phyloP scores from a whole-genome alignment of 208 protist genomes.

The Crithidia expoeki region DNA sequence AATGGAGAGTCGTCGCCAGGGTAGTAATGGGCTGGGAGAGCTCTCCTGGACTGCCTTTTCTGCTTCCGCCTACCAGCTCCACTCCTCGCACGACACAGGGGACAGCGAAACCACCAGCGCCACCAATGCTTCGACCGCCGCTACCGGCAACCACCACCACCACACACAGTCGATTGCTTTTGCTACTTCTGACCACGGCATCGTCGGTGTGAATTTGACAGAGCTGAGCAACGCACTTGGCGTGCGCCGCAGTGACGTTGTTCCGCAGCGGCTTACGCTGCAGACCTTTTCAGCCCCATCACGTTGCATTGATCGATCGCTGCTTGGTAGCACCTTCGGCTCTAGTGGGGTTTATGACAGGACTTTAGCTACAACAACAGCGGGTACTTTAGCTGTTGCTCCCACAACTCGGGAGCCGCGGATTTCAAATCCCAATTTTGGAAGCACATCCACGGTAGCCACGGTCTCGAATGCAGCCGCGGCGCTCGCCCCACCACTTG shows the following conservation, averaged over 20 bases:
- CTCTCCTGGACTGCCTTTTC: neutral
- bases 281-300: slow-evolving; percentile 27
- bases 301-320: slow-evolving; percentile 2
- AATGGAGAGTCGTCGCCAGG: slow-evolving; percentile 1
- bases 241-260: slow-evolving; percentile 24
- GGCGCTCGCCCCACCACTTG: neutral
- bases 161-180: slow-evolving; percentile 18
- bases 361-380: neutral
- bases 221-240: slow-evolving; percentile 32
- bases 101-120: slow-evolving; percentile 21
- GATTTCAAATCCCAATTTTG: no score
- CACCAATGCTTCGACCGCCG: slow-evolving; percentile 6
- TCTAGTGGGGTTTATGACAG: neutral
- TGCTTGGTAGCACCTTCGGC: slow-evolving; percentile 9
- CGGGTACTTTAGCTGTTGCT: neutral
- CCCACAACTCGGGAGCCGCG: no score
- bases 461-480: neutral
- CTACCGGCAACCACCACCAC: neutral
- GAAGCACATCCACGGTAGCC: no score
- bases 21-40: neutral
- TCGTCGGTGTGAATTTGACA: slow-evolving; percentile 26
- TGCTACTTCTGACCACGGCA: slow-evolving; percentile 14
- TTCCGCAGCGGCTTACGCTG: slow-evolving; percentile 24
- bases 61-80: neutral
- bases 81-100: slow-evolving; percentile 7